phyloP scores from a whole-genome alignment of 352 stramenopile species.

The Phytophthora niederhauseri region DNA sequence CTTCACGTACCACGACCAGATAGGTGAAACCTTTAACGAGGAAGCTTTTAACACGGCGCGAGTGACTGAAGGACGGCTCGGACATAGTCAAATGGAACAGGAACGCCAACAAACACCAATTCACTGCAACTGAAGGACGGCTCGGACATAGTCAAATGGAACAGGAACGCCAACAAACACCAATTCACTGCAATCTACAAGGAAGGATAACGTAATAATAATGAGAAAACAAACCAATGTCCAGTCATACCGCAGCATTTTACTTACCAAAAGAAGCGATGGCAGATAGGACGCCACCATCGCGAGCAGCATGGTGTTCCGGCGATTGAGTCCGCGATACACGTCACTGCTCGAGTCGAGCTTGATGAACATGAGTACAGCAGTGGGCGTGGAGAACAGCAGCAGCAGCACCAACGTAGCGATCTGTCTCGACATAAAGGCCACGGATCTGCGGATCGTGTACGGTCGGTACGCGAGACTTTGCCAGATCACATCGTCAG shows the following conservation, averaged over 20 bases:
- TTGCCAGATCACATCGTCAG: constrained; percentile 79
- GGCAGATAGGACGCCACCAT: constrained; percentile 75
- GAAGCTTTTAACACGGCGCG: constrained; percentile 67
- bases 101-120: constrained; percentile 72
- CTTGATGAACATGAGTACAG: constrained; percentile 85
- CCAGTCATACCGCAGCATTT: background rate
- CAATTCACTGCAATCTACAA: constrained; percentile 78
- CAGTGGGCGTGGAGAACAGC: constrained; percentile 78
- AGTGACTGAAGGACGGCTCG: constrained; percentile 71
- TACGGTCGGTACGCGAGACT: constrained; percentile 70
- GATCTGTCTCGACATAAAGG: constrained; percentile 54
- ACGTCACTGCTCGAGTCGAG: constrained; percentile 69
- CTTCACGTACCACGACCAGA: constrained; percentile 63
- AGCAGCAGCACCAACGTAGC: constrained; percentile 61
- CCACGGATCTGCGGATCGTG: constrained; percentile 42
- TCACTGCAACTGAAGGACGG: constrained; percentile 67
- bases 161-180: constrained; percentile 73
- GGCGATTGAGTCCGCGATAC: constrained; percentile 52
- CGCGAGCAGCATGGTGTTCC: constrained; percentile 59
- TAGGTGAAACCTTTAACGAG: constrained; percentile 82
- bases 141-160: constrained; percentile 70
- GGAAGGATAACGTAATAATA: background rate
- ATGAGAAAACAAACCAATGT: background rate
- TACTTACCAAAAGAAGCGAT: constrained; percentile 67
- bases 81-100: constrained; percentile 74